Conservation (phyloP, 371 early-diverging fungal genomes). For the Mucor indicus region DNA sequence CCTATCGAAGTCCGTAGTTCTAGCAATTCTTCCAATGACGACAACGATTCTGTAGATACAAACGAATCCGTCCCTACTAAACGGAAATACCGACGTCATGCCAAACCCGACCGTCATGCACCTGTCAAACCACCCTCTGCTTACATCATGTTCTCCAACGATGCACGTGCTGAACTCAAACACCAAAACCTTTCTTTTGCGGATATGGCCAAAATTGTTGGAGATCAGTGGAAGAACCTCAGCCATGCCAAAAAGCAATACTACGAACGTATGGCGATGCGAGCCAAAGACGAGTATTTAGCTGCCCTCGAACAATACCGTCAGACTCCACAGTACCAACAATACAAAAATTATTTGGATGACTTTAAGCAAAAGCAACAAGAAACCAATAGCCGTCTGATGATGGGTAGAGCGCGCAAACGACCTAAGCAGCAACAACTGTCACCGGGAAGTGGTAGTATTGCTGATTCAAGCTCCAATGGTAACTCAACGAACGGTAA, state of each 20-base stretch:
- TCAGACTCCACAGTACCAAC: constrained; percentile 24
- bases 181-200: constrained; percentile 39
- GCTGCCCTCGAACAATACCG: constrained; percentile 28
- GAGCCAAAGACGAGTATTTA: constrained; percentile 38
- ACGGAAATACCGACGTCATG: constrained; percentile 45
- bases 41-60: constrained; percentile 19
- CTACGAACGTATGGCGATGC: constrained; percentile 38
- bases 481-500: constrained; percentile 27
- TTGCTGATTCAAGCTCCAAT: constrained; percentile 41
- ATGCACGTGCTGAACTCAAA: constrained; percentile 33
- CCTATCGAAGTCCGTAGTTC: neutral
- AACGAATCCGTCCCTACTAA: constrained; percentile 20
- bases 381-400: constrained; percentile 22
- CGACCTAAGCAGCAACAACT: constrained; percentile 20
- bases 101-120: constrained; percentile 47
- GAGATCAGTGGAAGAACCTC: constrained; percentile 52
- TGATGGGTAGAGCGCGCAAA: constrained; percentile 20
- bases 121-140: constrained; percentile 52
- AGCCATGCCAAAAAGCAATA: constrained; percentile 26
- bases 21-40: constrained; percentile 26
- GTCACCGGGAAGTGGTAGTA: constrained; percentile 28
- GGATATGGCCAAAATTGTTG: constrained; percentile 44
- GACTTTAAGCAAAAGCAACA: constrained; percentile 46
- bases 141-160: constrained; percentile 51
- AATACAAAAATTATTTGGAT: constrained; percentile 42